Percentiles rank a stretch among this genome's conserved stretches.
Evolutionary conservation across 768 basidiomycete species (phyloP).

Genomic region (Pulveroboletus sp.): DNA sequence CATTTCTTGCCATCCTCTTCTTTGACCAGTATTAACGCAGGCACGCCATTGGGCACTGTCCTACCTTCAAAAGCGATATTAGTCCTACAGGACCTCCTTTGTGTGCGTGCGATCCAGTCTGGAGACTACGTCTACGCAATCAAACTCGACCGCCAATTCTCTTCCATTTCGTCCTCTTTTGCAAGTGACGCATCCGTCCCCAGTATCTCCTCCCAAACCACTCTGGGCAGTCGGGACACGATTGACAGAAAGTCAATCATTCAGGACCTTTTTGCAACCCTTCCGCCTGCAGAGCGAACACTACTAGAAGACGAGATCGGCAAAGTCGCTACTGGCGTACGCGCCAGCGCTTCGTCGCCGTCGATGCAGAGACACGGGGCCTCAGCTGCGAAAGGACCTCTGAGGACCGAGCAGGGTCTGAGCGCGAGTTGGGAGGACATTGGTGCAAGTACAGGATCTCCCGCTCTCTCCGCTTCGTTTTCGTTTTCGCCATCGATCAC

Average conservation of each 20-base stretch:
- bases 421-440: slow-evolving; percentile 67
- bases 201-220: slow-evolving; percentile 24
- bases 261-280: slow-evolving; percentile 58
- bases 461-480: slow-evolving; percentile 4
- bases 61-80: slow-evolving; percentile 48
- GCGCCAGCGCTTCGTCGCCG: slow-evolving; percentile 3
- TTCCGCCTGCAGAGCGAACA: slow-evolving; percentile 60
- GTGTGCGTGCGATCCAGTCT: slow-evolving; percentile 68
- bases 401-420: slow-evolving; percentile 34
- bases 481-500: slow-evolving; percentile 8
- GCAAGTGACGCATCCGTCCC: slow-evolving; percentile 7
- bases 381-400: slow-evolving; percentile 20
- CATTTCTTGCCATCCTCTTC: slow-evolving; percentile 31
- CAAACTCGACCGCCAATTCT: slow-evolving; percentile 65
- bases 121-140: slow-evolving; percentile 71
- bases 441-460: slow-evolving; percentile 15
- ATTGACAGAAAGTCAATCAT: slow-evolving; percentile 63
- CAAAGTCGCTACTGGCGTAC: slow-evolving; percentile 25
- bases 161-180: slow-evolving; percentile 35
- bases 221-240: slow-evolving; percentile 18
- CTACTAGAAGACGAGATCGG: slow-evolving; percentile 59
- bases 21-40: not conserved
- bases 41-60: not conserved
- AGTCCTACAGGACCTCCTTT: slow-evolving; percentile 71
- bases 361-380: slow-evolving; percentile 2